These are phyloP conservation scores for Auricularia cornea DNA, from an alignment of 768 basidiomycete species.

Conservation along the genomic window DNA sequence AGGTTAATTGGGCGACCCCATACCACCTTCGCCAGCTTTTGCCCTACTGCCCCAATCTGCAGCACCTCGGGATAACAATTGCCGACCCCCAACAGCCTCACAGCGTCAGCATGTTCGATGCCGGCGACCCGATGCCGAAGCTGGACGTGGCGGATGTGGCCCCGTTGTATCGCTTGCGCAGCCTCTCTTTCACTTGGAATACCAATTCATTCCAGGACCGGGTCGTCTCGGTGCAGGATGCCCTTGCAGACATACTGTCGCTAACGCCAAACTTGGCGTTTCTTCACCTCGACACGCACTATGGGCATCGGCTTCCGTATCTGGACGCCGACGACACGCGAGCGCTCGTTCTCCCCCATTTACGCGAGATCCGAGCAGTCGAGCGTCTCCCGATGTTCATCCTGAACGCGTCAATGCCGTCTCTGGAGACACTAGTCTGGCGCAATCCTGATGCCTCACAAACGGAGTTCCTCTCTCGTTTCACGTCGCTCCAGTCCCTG, in stretches of 20 bases:
- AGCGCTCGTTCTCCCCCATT: not conserved
- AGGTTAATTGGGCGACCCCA: not conserved
- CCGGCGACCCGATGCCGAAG: not conserved
- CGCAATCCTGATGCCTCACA: not conserved
- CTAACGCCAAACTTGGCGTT: not conserved
- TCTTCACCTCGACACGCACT: not conserved
- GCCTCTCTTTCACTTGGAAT: not conserved
- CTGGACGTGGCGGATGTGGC: not conserved
- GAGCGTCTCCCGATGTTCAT: not conserved
- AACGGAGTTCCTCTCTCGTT: not conserved
- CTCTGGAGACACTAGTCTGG: not conserved
- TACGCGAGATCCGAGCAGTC: not conserved
- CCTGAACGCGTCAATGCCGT: not conserved
- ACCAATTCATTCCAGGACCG: not conserved
- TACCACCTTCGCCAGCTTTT: not conserved
- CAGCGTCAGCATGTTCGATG: too few species aligned
- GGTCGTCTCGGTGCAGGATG: not conserved
- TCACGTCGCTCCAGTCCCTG: not conserved
- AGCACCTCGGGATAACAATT: not conserved
- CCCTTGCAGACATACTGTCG: not conserved
- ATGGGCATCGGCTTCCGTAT: not conserved
- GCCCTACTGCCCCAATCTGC: not conserved
- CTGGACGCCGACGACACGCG: not conserved
- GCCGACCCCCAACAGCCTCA: not conserved
- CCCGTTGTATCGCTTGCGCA: not conserved